phyloP scores from a whole-genome alignment of 768 basidiomycete species.

The Tephrocybe sp. region DNA sequence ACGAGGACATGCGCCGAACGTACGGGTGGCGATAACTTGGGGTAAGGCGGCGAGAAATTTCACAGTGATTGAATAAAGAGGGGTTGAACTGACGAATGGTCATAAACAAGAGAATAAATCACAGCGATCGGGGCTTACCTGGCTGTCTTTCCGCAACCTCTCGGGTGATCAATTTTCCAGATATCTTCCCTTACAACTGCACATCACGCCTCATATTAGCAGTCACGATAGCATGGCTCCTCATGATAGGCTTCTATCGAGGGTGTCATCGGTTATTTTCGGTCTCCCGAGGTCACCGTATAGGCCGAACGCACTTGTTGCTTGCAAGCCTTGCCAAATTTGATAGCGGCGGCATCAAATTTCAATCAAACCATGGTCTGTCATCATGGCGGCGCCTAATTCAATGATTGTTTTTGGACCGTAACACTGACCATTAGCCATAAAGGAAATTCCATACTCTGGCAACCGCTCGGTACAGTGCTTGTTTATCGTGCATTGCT shows the following conservation, averaged over 20 bases:
- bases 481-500: too few relatives aligned
- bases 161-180: background rate
- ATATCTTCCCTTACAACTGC: background rate
- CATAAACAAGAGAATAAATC: slow-evolving; percentile 1
- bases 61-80: background rate
- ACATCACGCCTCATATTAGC: slow-evolving; percentile 2
- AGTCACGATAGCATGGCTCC: background rate
- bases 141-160: background rate
- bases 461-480: too few relatives aligned
- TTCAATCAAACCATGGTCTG: too few relatives aligned
- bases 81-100: background rate
- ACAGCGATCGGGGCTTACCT: background rate
- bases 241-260: background rate
- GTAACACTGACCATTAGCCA: too few relatives aligned
- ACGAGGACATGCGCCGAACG: background rate
- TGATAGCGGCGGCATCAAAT: too few relatives aligned
- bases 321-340: too few relatives aligned
- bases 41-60: background rate
- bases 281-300: background rate
- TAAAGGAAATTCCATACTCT: too few relatives aligned
- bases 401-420: too few relatives aligned
- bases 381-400: too few relatives aligned
- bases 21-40: background rate
- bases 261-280: background rate
- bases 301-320: too few relatives aligned